Base-by-base conservation (phyloP, 305 asterid genomes). In the Fraxinus dipetala region DNA sequence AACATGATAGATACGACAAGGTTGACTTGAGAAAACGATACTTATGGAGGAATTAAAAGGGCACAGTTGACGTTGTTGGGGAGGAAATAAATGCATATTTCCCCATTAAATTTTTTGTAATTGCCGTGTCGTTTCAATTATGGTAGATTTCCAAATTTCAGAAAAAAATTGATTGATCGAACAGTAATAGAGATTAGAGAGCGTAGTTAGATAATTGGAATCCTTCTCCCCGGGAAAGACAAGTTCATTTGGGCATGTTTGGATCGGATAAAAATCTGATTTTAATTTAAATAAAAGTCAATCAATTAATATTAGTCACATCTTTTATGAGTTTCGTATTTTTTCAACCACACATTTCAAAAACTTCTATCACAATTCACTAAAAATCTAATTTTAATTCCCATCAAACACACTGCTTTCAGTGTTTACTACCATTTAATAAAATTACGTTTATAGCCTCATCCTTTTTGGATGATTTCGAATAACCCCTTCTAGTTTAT, bases 51-150 rank as follows among this genome's bases (percentile, higher is more conserved):
- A 80, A 78, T 81, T 83, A 35, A 88, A 83, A 85, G 80, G 80
- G 84, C 36, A 78, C 89, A 83, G 89, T 79, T 89, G 92, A 84
- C 84, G 86, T 67, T 81, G 88, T 90, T 89, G 65, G 80, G 90
- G 38, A 74, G 59, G 48, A 76, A 88, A 83, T 82, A 72, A 87
- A 85, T 85, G 89, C 83, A 38, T 40, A 32, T 85, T 69, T 67
- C 34, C 34, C 72, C 34, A 63, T 65, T 65, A 24, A 84, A 74
- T 85, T 82, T 45, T 61, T 72, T 74, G 81, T 59, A 36, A 77
- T 88, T 18, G 84, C 78, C 81, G 77, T 65, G 72, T 83, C 56
- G 80, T 35, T 67, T 54, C 54, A 59, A 77, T 78, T 24, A 28
- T 54, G 69, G 61, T 40, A 45, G 24, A 54, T 69, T 75, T 76